Conservation (phyloP, 2,329 filamentous ascomycete genomes). For the Zalaria obscura region DNA sequence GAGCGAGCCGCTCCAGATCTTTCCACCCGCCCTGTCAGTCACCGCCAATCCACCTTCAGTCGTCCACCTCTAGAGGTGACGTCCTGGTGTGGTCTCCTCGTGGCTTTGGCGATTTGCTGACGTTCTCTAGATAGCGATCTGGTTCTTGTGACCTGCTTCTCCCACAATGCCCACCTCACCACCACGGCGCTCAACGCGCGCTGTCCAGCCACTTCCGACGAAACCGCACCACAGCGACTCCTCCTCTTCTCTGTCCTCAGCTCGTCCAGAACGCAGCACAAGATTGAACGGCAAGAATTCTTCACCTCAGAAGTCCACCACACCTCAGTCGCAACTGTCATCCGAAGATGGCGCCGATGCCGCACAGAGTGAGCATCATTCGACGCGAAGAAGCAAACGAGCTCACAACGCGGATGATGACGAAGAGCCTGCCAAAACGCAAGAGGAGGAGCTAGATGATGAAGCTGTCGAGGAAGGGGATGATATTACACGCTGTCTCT, state of each 20-base stretch:
- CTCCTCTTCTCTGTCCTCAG: constrained; percentile 56
- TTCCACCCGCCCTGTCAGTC: too few species aligned
- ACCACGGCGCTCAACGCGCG: constrained; percentile 4
- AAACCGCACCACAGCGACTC: constrained; percentile 42
- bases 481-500: constrained; percentile 90
- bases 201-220: constrained; percentile 3
- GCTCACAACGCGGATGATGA: constrained; percentile 54
- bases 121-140: too few species aligned
- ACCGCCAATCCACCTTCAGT: too few species aligned
- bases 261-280: constrained; percentile 58
- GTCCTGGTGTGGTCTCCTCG: too few species aligned
- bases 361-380: constrained; percentile 46
- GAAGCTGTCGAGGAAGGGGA: constrained; percentile 63
- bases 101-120: too few species aligned
- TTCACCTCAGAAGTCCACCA: constrained; percentile 62
- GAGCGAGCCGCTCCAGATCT: too few species aligned
- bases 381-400: constrained; percentile 67
- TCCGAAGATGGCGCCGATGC: constrained; percentile 52
- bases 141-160: too few species aligned
- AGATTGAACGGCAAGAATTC: constrained; percentile 58
- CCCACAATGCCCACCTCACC: constrained; percentile 1
- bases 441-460: constrained; percentile 26
- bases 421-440: constrained; percentile 23
- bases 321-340: constrained; percentile 52
- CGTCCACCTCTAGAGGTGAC: too few species aligned